These are phyloP conservation scores for Spirogloea muscicola DNA, from an alignment of 139 green algal species.

Conservation along the genomic window DNA sequence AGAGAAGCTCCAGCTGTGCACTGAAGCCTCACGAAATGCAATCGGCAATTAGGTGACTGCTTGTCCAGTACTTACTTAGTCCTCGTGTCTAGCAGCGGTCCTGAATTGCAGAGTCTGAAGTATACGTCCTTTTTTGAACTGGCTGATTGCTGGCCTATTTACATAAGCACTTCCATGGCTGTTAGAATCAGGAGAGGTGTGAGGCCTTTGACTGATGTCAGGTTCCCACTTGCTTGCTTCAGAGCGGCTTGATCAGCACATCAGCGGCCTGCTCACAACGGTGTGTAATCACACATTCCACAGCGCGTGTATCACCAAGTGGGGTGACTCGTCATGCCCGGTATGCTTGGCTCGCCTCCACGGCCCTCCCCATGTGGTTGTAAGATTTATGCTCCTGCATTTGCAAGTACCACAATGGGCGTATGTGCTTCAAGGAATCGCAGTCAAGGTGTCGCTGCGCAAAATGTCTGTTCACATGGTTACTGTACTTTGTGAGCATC, in stretches of 20 bases:
- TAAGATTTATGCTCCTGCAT: not conserved
- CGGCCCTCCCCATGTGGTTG: not conserved
- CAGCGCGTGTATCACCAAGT: conserved; percentile 70
- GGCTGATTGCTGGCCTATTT: too few relatives aligned
- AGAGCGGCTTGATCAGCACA: conserved; percentile 90
- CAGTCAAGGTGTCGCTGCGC: not conserved
- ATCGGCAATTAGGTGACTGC: too few relatives aligned
- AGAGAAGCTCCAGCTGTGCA: not conserved
- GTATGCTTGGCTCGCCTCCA: not conserved
- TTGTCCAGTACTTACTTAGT: too few relatives aligned
- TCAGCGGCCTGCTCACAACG: conserved; percentile 88
- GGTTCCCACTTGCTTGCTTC: not conserved
- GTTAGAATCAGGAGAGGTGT: conserved; percentile 1
- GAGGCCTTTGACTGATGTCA: not conserved
- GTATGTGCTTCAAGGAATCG: not conserved
- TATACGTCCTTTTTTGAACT: too few relatives aligned
- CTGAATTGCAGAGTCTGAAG: too few relatives aligned
- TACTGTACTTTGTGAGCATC: not conserved
- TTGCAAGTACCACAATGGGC: not conserved
- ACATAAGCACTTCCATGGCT: not conserved
- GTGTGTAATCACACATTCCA: conserved; percentile 96
- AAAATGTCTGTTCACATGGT: not conserved
- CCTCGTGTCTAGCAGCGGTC: too few relatives aligned
- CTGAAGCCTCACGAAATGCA: too few relatives aligned
- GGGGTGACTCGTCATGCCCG: conserved; percentile 51